phyloP scores from a whole-genome alignment of 306 rosid genomes.

The Rosa rugosa region DNA sequence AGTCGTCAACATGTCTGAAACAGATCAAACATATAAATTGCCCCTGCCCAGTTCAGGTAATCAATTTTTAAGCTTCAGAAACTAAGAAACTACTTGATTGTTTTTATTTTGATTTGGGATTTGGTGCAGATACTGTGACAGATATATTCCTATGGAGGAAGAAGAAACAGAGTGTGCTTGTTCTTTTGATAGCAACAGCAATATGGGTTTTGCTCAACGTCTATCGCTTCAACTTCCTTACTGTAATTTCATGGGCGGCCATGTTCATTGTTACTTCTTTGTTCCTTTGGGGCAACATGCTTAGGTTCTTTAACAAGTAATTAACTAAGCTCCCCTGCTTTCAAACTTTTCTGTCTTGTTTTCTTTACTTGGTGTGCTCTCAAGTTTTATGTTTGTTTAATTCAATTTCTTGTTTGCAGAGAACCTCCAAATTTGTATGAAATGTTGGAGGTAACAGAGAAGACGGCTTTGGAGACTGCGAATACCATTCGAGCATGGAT shows the following conservation, averaged over 20 bases:
- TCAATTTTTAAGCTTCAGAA: background rate
- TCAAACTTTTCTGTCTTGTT: background rate
- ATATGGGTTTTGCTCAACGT: constrained; percentile 56
- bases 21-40: constrained; percentile 23
- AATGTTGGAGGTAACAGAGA: constrained; percentile 37
- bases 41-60: constrained; percentile 36
- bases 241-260: constrained; percentile 51
- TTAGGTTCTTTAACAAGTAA: constrained; percentile 55
- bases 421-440: constrained; percentile 33
- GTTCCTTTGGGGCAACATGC: constrained; percentile 58
- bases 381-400: background rate
- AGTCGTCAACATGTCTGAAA: constrained; percentile 33
- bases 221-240: constrained; percentile 49
- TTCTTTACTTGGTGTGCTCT: background rate
- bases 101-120: background rate
- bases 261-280: constrained; percentile 38
- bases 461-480: constrained; percentile 29
- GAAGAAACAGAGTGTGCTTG: constrained; percentile 30
- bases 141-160: constrained; percentile 59
- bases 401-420: constrained; percentile 29
- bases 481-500: constrained; percentile 23
- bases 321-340: background rate
- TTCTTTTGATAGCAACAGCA: constrained; percentile 46
- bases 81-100: background rate
- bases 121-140: constrained; percentile 34